A percentile compares a stretch with the other conserved stretches of the same genome.
These are phyloP conservation scores for Malus hybrid DNA, from an alignment of 331 rosid species.

Conservation along the genomic window DNA sequence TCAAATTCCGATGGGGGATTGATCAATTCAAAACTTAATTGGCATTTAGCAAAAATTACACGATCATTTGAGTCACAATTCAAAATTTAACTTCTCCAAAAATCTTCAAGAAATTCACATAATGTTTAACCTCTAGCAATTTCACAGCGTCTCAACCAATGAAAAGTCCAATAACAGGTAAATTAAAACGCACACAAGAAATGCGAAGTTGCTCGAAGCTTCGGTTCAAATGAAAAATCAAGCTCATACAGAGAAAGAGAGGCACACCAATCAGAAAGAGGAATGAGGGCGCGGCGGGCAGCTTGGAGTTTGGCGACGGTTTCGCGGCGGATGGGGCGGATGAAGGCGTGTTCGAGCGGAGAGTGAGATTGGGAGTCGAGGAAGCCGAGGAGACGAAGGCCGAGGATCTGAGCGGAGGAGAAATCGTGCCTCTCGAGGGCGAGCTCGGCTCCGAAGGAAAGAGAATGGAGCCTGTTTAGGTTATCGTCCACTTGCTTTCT, in stretches of 20 bases:
- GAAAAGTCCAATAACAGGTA: background rate
- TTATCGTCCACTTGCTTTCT: conserved; percentile 55
- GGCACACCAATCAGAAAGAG: conserved; percentile 56
- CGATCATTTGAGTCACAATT: background rate
- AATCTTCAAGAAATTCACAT: background rate
- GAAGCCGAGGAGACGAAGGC: conserved; percentile 80
- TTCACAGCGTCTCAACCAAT: background rate
- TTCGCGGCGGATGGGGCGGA: conserved; percentile 58
- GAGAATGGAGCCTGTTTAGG: conserved; percentile 70
- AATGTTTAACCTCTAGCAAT: background rate
- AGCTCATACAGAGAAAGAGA: background rate
- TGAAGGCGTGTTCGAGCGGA: conserved; percentile 48
- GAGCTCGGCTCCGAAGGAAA: conserved; percentile 60
- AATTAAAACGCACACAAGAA: background rate
- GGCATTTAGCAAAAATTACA: background rate
- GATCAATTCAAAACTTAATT: background rate
- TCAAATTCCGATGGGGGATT: background rate
- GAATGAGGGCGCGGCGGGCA: conserved; percentile 53
- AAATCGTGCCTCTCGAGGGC: conserved; percentile 49
- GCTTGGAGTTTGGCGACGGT: conserved; percentile 33
- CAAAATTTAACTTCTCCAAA: background rate
- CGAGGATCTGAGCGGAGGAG: conserved; percentile 51
- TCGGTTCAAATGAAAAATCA: background rate
- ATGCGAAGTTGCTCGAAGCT: background rate
- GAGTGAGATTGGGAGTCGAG: conserved; percentile 53